Conservation (phyloP, 495 filamentous ascomycete genomes). For the Penicillium psychrofluorescens region DNA sequence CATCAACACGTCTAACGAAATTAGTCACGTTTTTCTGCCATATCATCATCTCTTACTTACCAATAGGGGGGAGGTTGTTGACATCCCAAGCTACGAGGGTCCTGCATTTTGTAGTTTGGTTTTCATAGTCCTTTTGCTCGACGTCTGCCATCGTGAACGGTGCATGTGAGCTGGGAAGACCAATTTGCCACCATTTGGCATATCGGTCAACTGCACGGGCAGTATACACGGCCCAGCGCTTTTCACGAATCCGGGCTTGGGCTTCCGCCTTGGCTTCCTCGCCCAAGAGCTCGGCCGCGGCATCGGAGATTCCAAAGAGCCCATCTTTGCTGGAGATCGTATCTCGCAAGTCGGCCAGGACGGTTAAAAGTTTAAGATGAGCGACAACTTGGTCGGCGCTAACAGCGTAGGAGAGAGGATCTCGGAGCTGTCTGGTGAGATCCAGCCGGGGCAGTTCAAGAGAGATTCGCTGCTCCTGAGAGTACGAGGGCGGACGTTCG, state of each 20-base stretch:
- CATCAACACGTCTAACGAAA: conserved; percentile 64
- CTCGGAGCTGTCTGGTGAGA: background rate
- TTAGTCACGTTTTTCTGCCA: background rate
- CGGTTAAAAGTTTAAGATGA: conserved; percentile 70
- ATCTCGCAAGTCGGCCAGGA: conserved; percentile 61
- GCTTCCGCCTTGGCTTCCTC: conserved; percentile 8
- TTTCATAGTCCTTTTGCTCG: conserved; percentile 5
- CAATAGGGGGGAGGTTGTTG: conserved; percentile 19
- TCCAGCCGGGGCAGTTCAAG: conserved; percentile 10
- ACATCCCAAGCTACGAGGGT: conserved; percentile 8
- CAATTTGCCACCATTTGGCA: conserved; percentile 56
- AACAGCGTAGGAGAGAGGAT: background rate
- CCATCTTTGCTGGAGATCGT: conserved; percentile 57
- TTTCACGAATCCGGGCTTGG: conserved; percentile 50
- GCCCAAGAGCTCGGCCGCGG: conserved; percentile 21
- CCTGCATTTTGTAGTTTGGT: conserved; percentile 2
- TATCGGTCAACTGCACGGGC: conserved; percentile 69
- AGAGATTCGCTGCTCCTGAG: conserved; percentile 1
- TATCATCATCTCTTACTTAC: conserved; percentile 7
- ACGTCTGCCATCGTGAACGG: conserved; percentile 6
- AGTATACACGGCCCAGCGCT: conserved; percentile 72
- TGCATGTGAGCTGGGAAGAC: conserved; percentile 12
- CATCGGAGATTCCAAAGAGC: conserved; percentile 56
- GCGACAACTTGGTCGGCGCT: conserved; percentile 48
- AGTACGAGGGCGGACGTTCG: conserved; percentile 14